A percentile compares a stretch with the other conserved stretches of the same genome.
Conservation (phyloP, 2,329 filamentous ascomycete genomes). For the Fusarium pseudonygamai region DNA sequence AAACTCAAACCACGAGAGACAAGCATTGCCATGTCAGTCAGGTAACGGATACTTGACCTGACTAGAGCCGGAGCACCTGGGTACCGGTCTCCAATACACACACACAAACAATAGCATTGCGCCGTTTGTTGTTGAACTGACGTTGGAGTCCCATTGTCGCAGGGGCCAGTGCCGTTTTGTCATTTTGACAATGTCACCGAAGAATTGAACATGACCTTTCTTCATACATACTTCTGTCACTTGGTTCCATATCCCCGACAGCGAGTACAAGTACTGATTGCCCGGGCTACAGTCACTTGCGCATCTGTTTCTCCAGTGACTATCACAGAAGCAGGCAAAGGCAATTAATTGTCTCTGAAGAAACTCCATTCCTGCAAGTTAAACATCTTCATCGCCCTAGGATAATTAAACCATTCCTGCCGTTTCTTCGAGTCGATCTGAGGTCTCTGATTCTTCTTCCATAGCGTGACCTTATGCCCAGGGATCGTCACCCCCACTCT, state of each 20-base stretch:
- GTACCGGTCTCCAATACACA: slow-evolving; percentile 19
- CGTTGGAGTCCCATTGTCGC: slow-evolving; percentile 11
- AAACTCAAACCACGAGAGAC: slow-evolving; percentile 13
- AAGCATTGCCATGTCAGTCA: not conserved
- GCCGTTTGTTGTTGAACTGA: slow-evolving; percentile 1
- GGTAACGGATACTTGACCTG: slow-evolving; percentile 11
- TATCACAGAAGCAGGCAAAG: not conserved
- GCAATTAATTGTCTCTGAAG: not conserved
- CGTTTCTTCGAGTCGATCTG: slow-evolving; percentile 6
- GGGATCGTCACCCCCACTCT: slow-evolving; percentile 22
- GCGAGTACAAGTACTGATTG: not conserved
- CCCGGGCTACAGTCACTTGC: slow-evolving; percentile 2
- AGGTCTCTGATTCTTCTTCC: slow-evolving; percentile 7
- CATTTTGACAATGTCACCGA: slow-evolving; percentile 4
- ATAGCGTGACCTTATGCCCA: slow-evolving; percentile 9
- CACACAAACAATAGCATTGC: not conserved
- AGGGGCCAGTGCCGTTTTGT: not conserved
- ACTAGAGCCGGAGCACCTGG: not conserved
- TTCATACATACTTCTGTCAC: not conserved
- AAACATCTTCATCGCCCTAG: not conserved
- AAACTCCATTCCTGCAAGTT: slow-evolving; percentile 16
- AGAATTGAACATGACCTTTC: not conserved
- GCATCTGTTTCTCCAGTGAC: not conserved
- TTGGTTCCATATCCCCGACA: not conserved
- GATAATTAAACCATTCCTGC: slow-evolving; percentile 21